Evolutionary conservation across 257 asterid genomes (phyloP).

Genomic region (Echites panduratus): DNA sequence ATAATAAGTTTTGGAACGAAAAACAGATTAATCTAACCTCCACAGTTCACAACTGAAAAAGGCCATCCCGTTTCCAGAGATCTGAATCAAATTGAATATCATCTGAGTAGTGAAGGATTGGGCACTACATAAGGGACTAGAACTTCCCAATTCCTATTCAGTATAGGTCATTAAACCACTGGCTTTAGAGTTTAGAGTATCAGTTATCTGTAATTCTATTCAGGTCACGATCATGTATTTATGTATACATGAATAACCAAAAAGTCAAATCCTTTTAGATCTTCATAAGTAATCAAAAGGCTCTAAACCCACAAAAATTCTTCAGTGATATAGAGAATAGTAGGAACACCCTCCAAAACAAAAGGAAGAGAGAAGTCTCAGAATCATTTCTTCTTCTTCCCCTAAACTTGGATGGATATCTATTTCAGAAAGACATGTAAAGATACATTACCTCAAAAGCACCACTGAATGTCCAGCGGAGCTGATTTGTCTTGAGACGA

Average conservation of each 20-base stretch:
- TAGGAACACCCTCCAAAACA: not conserved
- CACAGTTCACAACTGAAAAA: not conserved
- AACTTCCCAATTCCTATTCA: not conserved
- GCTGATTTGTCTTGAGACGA: conserved; percentile 87
- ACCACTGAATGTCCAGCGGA: conserved; percentile 83
- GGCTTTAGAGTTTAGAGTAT: too few species aligned
- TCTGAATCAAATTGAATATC: not conserved
- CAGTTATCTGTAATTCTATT: too few species aligned
- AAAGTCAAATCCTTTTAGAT: not conserved
- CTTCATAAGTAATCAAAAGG: not conserved
- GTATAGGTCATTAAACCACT: not conserved
- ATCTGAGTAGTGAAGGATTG: not conserved
- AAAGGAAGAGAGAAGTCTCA: not conserved
- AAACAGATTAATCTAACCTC: not conserved
- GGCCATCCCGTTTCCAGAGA: not conserved
- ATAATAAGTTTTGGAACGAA: not conserved
- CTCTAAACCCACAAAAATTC: not conserved
- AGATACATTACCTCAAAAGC: conserved; percentile 68
- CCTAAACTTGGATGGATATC: not conserved
- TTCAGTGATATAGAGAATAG: not conserved
- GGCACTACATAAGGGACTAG: not conserved
- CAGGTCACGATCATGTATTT: too few species aligned
- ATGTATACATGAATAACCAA: not conserved
- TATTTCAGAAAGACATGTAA: not conserved
- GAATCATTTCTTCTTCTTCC: not conserved